phyloP scores from a whole-genome alignment of 2,329 filamentous ascomycete genomes.

The Fusarium sp. region DNA sequence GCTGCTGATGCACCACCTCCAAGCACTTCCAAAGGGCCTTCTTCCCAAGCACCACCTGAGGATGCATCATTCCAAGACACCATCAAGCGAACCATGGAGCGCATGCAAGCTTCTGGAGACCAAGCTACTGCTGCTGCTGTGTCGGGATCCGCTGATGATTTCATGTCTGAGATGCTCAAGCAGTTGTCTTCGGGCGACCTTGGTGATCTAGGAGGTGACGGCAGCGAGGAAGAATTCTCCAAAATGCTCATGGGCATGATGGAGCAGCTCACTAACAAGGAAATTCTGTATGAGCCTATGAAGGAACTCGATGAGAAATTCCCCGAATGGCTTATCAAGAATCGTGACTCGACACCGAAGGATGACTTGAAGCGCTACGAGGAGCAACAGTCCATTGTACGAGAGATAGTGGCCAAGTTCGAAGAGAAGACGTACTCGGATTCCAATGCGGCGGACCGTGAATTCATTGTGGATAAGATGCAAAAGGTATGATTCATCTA shows the following conservation, averaged over 20 bases:
- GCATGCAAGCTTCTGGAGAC: conserved; percentile 90
- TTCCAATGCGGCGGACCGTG: conserved; percentile 80
- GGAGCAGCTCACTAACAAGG: conserved; percentile 98
- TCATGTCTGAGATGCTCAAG: conserved; percentile 92
- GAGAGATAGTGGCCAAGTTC: conserved; percentile 89
- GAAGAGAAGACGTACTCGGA: conserved; percentile 85
- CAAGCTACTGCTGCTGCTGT: conserved; percentile 83
- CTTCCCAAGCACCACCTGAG: conserved; percentile 50
- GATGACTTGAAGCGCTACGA: conserved; percentile 84
- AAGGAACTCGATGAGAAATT: conserved; percentile 96
- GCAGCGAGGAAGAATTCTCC: conserved; percentile 83
- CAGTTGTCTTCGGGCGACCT: conserved; percentile 74
- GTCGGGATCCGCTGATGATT: conserved; percentile 76
- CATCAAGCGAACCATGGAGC: conserved; percentile 92
- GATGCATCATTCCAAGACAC: conserved; percentile 89
- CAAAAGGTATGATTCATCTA: conserved; percentile 76
- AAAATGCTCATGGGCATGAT: conserved; percentile 98
- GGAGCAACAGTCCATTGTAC: conserved; percentile 81
- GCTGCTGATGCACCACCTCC: conserved; percentile 39
- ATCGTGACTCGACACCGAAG: conserved; percentile 70
- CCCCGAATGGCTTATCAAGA: conserved; percentile 86
- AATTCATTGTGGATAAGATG: conserved; percentile 97
- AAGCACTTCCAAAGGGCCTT: conserved; percentile 41
- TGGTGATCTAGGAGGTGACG: conserved; percentile 64
- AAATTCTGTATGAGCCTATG: conserved; percentile 98